Evolutionary conservation across 805 yeast species (phyloP), one percentile per base, ranked within the genome.

Genomic region (Komagataella pastoris): DNA sequence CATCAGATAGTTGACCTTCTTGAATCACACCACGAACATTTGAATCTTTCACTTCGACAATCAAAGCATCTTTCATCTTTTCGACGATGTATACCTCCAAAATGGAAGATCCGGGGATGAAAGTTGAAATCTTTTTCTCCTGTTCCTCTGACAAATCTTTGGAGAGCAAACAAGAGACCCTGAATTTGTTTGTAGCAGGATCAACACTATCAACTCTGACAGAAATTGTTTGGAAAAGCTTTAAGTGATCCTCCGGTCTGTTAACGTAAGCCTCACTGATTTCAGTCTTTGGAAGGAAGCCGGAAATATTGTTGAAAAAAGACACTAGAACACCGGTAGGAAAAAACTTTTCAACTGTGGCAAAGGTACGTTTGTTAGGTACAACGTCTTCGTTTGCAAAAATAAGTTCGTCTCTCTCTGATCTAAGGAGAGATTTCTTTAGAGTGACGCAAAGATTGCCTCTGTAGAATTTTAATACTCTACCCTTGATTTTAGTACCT

Each of bases 241-340:
- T 81, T 58, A 91, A 75, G 65, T 83, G 85, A 57, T 89, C 91
- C 57, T 76, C 79, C 17, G 96, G 89, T 52, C 80, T 78, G 50
- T 73, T 75, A 45, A 90, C 93, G 63, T 77, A 87, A 1, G 96
- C 81, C 67, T 93, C 98, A 51, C 95, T 84, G 59, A 93, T 86
- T 69, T 93, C 98, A 51, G 83, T 72, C 56, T 82, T 80, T 30
- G 99, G 98, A 54, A 93, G 71, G 63, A 80, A 90, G 0, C 89
- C 99, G 57, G 74, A 78, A 47, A 87, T 65, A 51, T 75, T 73
- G 51, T 93, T 95, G 61, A 88, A 90, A 61, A 93, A 89, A 14
- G 89, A 78, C 6, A 93, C 80, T 47, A 89, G 69, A 48, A 87
- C 95, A 59, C 99, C 99, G 53, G 76, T 73, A 53, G 83, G 81